Conservation (phyloP, 176 grass and related monocot species). For the Dendrocalamus sinicus region DNA sequence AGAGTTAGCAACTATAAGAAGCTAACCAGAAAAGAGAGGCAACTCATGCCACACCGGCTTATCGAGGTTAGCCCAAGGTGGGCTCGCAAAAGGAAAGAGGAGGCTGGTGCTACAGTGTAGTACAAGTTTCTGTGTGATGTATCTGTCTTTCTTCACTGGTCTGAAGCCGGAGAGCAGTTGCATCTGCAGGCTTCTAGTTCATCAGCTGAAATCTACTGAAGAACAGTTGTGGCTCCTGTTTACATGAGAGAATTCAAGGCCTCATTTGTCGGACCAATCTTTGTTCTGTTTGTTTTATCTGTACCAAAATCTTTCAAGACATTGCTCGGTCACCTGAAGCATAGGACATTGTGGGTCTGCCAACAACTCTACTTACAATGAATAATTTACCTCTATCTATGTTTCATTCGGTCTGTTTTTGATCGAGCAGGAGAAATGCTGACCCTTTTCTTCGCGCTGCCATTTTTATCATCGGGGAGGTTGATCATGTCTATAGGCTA, state of each 20-base stretch:
- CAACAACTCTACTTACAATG: background rate
- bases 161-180: background rate
- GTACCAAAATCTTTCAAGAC: constrained; percentile 23
- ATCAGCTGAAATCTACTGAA: constrained; percentile 7
- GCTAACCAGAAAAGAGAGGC: constrained; percentile 73
- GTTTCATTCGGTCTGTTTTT: background rate
- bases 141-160: background rate
- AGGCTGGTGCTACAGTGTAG: constrained; percentile 24
- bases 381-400: constrained; percentile 23
- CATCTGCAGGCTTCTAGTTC: background rate
- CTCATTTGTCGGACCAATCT: constrained; percentile 3
- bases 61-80: constrained; percentile 80
- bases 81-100: constrained; percentile 64
- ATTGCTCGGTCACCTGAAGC: background rate
- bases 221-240: background rate
- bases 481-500: background rate
- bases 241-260: background rate
- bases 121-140: background rate
- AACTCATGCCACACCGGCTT: constrained; percentile 83
- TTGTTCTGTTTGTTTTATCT: constrained; percentile 33
- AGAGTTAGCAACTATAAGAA: constrained; percentile 95
- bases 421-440: background rate
- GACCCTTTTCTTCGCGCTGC: background rate
- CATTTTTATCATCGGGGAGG: background rate
- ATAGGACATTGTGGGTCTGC: background rate